Conservation (phyloP, 805 yeast genomes). For the Ogataea salicorniae region DNA sequence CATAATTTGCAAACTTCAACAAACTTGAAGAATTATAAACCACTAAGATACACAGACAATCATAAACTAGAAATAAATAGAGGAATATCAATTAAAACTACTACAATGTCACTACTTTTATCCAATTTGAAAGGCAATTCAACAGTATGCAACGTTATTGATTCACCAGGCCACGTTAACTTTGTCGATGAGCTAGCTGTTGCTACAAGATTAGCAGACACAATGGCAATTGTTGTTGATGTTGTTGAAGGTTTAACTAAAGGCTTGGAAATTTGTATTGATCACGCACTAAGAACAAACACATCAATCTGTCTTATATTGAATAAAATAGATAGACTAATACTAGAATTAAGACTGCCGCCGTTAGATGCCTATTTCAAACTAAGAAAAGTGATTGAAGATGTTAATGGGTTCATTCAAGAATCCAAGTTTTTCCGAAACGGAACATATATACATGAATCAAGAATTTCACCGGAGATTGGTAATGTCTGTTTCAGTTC, state of each 20-base stretch:
- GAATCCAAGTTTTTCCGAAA: constrained; percentile 20
- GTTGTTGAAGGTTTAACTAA: constrained; percentile 74
- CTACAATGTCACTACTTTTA: constrained; percentile 57
- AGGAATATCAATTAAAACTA: constrained; percentile 60
- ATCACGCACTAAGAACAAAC: constrained; percentile 45
- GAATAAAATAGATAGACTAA: constrained; percentile 82
- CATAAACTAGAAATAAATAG: constrained; percentile 64
- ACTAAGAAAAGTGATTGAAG: constrained; percentile 52
- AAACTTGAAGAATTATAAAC: constrained; percentile 36
- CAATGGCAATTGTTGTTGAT: constrained; percentile 70
- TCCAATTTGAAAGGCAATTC: constrained; percentile 52
- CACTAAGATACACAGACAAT: constrained; percentile 65
- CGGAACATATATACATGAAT: constrained; percentile 25
- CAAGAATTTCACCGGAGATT: constrained; percentile 50
- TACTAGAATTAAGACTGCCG: constrained; percentile 72
- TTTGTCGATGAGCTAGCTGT: constrained; percentile 71
- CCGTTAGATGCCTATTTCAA: constrained; percentile 71
- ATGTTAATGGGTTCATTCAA: constrained; percentile 51
- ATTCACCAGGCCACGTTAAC: constrained; percentile 89
- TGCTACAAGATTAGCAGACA: constrained; percentile 57
- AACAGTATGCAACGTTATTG: constrained; percentile 57
- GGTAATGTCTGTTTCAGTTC: constrained; percentile 77
- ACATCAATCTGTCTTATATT: constrained; percentile 56
- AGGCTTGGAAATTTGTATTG: constrained; percentile 47
- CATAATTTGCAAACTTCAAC: constrained; percentile 41